Evolutionary conservation across 257 asterid species (phyloP).

Genomic region (Ligustrum vulgare): DNA sequence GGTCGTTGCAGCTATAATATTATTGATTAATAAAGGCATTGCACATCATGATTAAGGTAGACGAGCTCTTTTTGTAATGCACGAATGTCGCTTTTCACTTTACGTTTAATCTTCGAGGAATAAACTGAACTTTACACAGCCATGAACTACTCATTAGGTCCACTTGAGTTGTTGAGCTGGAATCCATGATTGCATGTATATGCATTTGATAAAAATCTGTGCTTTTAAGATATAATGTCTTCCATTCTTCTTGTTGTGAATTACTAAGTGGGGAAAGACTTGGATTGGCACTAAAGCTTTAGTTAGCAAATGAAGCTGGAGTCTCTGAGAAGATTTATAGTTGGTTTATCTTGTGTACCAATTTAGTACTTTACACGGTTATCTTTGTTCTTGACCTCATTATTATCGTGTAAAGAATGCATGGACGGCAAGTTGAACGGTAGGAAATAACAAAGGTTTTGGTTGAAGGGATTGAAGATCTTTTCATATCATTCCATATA

Average conservation of each 20-base stretch:
- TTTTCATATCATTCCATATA: constrained; percentile 8
- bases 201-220: background rate
- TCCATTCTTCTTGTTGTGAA: background rate
- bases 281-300: background rate
- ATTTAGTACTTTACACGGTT: background rate
- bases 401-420: background rate
- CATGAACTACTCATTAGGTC: background rate
- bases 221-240: background rate
- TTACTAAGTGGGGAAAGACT: background rate
- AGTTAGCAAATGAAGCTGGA: background rate
- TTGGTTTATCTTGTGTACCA: background rate
- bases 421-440: too few relatives aligned
- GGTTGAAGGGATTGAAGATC: constrained; percentile 4
- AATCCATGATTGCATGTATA: background rate
- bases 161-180: background rate
- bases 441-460: background rate
- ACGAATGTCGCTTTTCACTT: background rate
- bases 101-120: background rate
- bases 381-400: background rate
- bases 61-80: background rate
- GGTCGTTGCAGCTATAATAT: background rate
- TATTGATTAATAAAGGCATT: background rate
- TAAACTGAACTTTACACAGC: background rate
- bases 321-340: too few relatives aligned
- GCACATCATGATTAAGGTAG: background rate